Conservation (phyloP, 2,329 filamentous ascomycete genomes). For the Capronia coronata region DNA sequence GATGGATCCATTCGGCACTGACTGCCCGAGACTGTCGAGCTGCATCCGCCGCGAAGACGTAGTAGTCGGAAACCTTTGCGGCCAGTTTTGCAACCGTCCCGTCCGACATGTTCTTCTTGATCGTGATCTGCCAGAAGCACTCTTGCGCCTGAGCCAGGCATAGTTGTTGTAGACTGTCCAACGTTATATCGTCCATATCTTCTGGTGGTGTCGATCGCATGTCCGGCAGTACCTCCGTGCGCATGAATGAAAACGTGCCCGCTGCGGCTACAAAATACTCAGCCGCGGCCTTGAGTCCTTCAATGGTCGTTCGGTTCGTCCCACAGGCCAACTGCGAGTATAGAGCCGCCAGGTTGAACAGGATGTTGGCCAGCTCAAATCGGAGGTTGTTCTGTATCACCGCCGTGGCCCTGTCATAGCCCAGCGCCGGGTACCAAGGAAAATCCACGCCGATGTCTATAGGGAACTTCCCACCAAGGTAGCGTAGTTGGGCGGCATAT, state of each 20-base stretch:
- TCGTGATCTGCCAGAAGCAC: conserved; percentile 96
- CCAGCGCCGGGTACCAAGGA: conserved; percentile 88
- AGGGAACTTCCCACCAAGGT: conserved; percentile 91
- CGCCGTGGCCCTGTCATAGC: conserved; percentile 63
- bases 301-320: conserved; percentile 67
- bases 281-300: conserved; percentile 79
- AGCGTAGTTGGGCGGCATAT: conserved; percentile 88
- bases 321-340: conserved; percentile 87
- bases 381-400: conserved; percentile 60
- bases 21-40: conserved; percentile 84
- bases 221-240: conserved; percentile 70
- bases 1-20: conserved; percentile 93
- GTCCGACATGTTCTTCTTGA: conserved; percentile 89
- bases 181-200: conserved; percentile 85
- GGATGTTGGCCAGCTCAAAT: conserved; percentile 83
- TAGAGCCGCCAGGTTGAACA: conserved; percentile 87
- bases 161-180: conserved; percentile 75
- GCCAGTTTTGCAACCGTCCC: conserved; percentile 85
- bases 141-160: conserved; percentile 91
- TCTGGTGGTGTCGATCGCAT: conserved; percentile 79
- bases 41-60: conserved; percentile 73
- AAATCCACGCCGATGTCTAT: conserved; percentile 88
- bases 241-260: conserved; percentile 73
- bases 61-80: conserved; percentile 84
- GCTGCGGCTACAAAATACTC: conserved; percentile 86